A percentile compares a stretch with the other conserved stretches of the same genome.
phyloP scores from a whole-genome alignment of 2,329 filamentous ascomycete species.

The Coleophoma crateriformis region DNA sequence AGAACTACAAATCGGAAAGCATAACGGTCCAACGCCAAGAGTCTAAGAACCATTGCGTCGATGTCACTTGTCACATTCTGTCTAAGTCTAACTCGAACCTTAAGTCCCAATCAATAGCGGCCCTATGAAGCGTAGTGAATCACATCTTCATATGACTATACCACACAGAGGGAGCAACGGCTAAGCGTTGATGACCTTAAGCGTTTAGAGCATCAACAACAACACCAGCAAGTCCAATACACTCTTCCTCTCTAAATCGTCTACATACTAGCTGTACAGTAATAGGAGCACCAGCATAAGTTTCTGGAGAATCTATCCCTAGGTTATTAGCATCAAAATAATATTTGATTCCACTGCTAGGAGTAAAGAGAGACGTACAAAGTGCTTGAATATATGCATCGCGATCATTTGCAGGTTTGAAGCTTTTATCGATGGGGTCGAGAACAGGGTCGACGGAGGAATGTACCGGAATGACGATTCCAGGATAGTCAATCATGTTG shows the following conservation, averaged over 20 bases:
- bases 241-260: slow-evolving; percentile 5
- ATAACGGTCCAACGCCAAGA: too few species aligned
- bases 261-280: slow-evolving; percentile 5
- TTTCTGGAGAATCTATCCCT: slow-evolving; percentile 1
- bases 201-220: slow-evolving; percentile 1
- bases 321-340: not conserved
- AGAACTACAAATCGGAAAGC: too few species aligned
- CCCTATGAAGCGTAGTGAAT: too few species aligned
- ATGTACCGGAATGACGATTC: slow-evolving; percentile 44
- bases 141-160: too few species aligned
- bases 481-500: slow-evolving; percentile 56
- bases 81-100: too few species aligned
- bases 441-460: slow-evolving; percentile 3
- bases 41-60: too few species aligned
- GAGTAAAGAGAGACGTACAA: slow-evolving; percentile 1
- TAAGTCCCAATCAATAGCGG: too few species aligned
- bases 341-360: not conserved
- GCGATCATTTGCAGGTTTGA: not conserved
- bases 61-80: too few species aligned
- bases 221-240: slow-evolving; percentile 2
- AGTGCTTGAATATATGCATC: slow-evolving; percentile 3
- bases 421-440: slow-evolving; percentile 4
- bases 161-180: too few species aligned
- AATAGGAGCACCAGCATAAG: slow-evolving; percentile 3
- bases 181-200: too few species aligned